Evolutionary conservation across 495 filamentous ascomycete species (phyloP), one percentile per base, ranked within the genome.

Genomic region (Astrothelium macrocarpum): DNA sequence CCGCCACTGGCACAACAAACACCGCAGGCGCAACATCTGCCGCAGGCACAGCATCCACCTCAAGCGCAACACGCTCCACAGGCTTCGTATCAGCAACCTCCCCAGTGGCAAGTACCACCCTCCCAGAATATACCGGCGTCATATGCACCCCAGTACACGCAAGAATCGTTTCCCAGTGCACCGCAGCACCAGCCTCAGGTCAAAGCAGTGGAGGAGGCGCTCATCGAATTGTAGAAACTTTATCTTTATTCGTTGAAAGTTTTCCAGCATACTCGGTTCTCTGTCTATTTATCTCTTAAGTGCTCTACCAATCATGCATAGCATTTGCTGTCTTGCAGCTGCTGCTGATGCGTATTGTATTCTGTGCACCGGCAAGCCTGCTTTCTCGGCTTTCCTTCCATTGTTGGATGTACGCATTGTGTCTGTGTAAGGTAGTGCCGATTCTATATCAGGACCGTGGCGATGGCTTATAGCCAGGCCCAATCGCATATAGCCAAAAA

Each of bases 191-290:
- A 84, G 32, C 80, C 82, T 63, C 78, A 78, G 62, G 74, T 65
- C 65, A 66, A 76, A 43, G 63, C 64, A 18, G 79, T 90, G 63
- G 93, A 97, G 75, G 93, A 97, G 75, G 91, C 88, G 69, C 77
- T 97, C 74, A 97, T 97, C 76, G 93, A 97, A 71, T 77, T 90
- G 62, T 90, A 76, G 32, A 26, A 56, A n/a, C 9, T 10, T 9
- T 5, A 53, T 23, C 42, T 20, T 5, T 56, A 11, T 5, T 49
- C 18, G 43, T 49, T 20, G 18, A 49, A 49, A 20, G 43, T 18
- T 18, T 62, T 62, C 12, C 16, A 23, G 25, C 23, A 26, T 43
- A 1, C 34, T 59, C n/a, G 26, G 46, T 28, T 46, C 31, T 60
- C 25, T 39, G 34, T 5, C 34, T 5, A 5, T 39, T 39, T 14